phyloP scores from a whole-genome alignment of 805 yeast species.

The Candida hungchunana region DNA sequence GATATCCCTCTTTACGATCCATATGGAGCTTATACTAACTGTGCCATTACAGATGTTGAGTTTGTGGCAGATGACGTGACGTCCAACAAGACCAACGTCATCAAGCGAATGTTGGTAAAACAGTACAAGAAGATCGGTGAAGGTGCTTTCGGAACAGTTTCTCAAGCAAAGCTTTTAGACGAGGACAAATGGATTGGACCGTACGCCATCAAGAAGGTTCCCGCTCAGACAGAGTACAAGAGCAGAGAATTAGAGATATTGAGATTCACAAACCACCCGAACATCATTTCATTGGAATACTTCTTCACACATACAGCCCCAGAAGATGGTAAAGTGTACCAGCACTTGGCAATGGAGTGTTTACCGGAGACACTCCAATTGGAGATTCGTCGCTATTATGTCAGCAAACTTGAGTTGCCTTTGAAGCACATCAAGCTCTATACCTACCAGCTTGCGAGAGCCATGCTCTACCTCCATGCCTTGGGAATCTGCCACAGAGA shows the following conservation, averaged over 20 bases:
- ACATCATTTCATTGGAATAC: conserved; percentile 63
- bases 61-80: conserved; percentile 58
- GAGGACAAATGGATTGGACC: conserved; percentile 64
- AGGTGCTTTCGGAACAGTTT: conserved; percentile 85
- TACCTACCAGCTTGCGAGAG: conserved; percentile 76
- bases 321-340: conserved; percentile 63
- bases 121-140: conserved; percentile 77
- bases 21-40: neutral
- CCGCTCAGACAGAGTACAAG: conserved; percentile 84
- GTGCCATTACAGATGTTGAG: conserved; percentile 31
- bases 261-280: conserved; percentile 74
- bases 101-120: conserved; percentile 60
- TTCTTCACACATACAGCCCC: conserved; percentile 67
- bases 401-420: conserved; percentile 57
- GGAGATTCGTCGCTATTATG: conserved; percentile 68
- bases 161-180: conserved; percentile 58
- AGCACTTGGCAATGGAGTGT: conserved; percentile 83
- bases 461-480: conserved; percentile 78
- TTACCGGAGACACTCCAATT: conserved; percentile 74
- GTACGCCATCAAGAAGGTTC: conserved; percentile 78
- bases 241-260: conserved; percentile 76
- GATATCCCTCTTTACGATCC: neutral
- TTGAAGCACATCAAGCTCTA: conserved; percentile 72
- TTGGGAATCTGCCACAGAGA: conserved; percentile 81
- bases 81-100: conserved; percentile 48